Conservation (phyloP, 148 eudicot species). For the Nyssa sinensis region DNA sequence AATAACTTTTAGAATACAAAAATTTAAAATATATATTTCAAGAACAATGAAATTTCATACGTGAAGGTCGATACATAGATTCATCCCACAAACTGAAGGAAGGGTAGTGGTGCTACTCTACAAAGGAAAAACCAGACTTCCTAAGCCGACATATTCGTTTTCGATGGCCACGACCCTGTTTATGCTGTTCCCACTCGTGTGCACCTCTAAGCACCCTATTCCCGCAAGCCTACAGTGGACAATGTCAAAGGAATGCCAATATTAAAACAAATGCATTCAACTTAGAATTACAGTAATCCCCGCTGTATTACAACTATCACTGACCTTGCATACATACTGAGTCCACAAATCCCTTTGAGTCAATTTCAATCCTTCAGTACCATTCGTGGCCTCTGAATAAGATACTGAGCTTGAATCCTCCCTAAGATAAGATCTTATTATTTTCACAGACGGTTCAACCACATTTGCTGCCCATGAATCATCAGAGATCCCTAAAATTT, state of each 20-base stretch:
- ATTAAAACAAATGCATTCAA: neutral
- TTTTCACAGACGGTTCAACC: slow-evolving; percentile 55
- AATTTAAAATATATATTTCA: no score
- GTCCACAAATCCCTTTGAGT: slow-evolving; percentile 77
- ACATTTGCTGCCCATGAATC: slow-evolving; percentile 62
- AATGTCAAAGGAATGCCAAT: neutral
- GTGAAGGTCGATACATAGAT: no score
- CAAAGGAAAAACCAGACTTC: slow-evolving; percentile 38
- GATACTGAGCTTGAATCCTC: slow-evolving; percentile 23
- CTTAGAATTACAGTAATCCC: neutral
- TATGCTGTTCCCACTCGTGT: slow-evolving; percentile 92
- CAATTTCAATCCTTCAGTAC: slow-evolving; percentile 28
- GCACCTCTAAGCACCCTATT: slow-evolving; percentile 78
- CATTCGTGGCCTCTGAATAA: slow-evolving; percentile 18
- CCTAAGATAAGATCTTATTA: slow-evolving; percentile 49
- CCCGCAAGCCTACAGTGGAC: slow-evolving; percentile 61
- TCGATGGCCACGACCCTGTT: slow-evolving; percentile 77
- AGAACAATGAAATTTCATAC: no score
- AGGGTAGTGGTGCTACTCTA: slow-evolving; percentile 3
- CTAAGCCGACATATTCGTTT: slow-evolving; percentile 55
- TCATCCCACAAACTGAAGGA: no score
- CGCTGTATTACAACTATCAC: neutral
- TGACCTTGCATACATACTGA: slow-evolving; percentile 73
- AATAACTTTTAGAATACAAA: no score
- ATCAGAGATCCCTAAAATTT: slow-evolving; percentile 48